Percentiles rank a stretch among this genome's conserved stretches.
Conservation (phyloP, 495 filamentous ascomycete genomes). For the Elasticomyces elasticus region DNA sequence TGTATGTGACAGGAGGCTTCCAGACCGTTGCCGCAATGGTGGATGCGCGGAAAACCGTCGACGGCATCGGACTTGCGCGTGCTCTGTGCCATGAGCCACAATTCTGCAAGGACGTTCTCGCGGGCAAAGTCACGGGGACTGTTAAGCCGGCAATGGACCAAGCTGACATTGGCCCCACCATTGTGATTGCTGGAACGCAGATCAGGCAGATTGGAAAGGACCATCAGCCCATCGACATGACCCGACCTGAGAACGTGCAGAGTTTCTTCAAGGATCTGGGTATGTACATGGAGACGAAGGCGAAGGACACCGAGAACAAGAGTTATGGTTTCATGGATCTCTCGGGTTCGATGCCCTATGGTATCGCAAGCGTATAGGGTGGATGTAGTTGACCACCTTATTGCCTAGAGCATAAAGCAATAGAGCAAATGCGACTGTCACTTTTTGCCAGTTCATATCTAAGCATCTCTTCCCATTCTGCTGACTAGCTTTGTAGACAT, state of each 20-base stretch:
- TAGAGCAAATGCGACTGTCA: too few relatives aligned
- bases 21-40: slow-evolving; percentile 53
- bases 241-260: slow-evolving; percentile 35
- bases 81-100: slow-evolving; percentile 44
- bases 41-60: slow-evolving; percentile 41
- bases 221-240: slow-evolving; percentile 44
- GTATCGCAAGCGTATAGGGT: too few relatives aligned
- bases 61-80: slow-evolving; percentile 49
- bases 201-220: slow-evolving; percentile 45
- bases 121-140: slow-evolving; percentile 36
- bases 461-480: too few relatives aligned
- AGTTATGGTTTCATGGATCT: too few relatives aligned
- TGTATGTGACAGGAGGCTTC: slow-evolving; percentile 55
- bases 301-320: slow-evolving; percentile 31
- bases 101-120: slow-evolving; percentile 42
- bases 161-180: slow-evolving; percentile 38
- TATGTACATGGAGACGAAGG: slow-evolving; percentile 31
- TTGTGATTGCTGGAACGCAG: slow-evolving; percentile 40
- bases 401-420: too few relatives aligned
- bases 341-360: too few relatives aligned
- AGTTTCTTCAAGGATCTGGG: slow-evolving; percentile 36
- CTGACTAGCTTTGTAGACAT: too few relatives aligned
- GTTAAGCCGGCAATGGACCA: slow-evolving; percentile 39
- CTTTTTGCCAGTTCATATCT: too few relatives aligned
- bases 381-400: too few relatives aligned